These are phyloP conservation scores for Turnera subulata DNA, from an alignment of 345 rosid genomes.

Conservation along the genomic window DNA sequence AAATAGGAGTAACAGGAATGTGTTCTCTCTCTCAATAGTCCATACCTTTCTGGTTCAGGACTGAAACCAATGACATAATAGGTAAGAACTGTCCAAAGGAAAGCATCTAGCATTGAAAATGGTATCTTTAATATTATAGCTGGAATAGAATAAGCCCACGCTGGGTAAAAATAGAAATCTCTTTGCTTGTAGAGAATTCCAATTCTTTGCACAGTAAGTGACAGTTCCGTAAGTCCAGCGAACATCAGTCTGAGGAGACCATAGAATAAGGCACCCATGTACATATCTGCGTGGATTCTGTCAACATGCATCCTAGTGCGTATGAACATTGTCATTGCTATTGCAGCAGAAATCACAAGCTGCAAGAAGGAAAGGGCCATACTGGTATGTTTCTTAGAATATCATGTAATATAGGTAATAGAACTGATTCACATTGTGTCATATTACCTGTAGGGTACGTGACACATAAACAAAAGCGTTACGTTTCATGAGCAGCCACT, in stretches of 20 bases:
- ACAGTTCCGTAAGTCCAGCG: conserved; percentile 37
- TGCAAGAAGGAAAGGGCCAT: conserved; percentile 20
- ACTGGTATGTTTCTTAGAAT: too few species aligned
- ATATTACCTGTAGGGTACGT: conserved; percentile 43
- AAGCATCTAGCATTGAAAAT: conserved; percentile 41
- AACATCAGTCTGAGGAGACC: conserved; percentile 32
- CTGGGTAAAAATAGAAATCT: conserved; percentile 44
- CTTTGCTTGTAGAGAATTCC: conserved; percentile 45
- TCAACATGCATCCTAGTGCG: conserved; percentile 34
- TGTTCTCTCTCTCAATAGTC: too few species aligned
- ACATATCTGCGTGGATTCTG: conserved; percentile 27
- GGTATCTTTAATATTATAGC: conserved; percentile 42
- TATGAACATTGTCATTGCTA: conserved; percentile 39
- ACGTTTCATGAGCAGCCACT: conserved; percentile 53
- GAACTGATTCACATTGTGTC: background rate
- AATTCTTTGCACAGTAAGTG: conserved; percentile 38
- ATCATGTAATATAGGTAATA: too few species aligned
- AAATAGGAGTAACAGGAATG: background rate
- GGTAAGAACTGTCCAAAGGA: too few species aligned
- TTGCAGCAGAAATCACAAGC: conserved; percentile 33
- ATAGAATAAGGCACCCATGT: conserved; percentile 38
- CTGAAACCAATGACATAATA: too few species aligned
- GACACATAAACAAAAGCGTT: conserved; percentile 42
- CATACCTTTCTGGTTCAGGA: too few species aligned
- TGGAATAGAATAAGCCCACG: conserved; percentile 48